Percentiles rank a stretch among this genome's conserved stretches.
Evolutionary conservation across 208 protist species (phyloP).

Genomic region (Leishmania mexicana): DNA sequence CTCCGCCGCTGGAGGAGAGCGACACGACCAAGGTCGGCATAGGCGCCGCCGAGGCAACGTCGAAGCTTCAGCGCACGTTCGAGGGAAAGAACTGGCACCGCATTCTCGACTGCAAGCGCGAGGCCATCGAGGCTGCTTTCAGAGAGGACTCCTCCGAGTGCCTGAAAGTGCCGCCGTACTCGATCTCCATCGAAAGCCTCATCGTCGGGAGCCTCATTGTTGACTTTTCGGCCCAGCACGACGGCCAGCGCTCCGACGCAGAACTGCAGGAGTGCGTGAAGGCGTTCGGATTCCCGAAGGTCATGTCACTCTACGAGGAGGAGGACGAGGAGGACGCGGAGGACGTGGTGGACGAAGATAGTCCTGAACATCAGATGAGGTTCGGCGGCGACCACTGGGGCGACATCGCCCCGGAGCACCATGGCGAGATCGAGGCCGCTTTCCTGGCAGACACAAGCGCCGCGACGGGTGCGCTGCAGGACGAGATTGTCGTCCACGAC

Average conservation of each 20-base stretch:
- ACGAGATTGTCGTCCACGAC: constrained; percentile 42
- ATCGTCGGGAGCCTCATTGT: constrained; percentile 55
- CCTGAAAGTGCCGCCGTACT: constrained; percentile 46
- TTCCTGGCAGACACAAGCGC: constrained; percentile 58
- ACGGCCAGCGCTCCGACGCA: constrained; percentile 35
- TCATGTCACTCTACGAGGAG: constrained; percentile 63
- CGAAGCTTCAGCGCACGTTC: constrained; percentile 42
- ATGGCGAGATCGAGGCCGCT: constrained; percentile 42
- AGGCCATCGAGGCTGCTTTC: constrained; percentile 66
- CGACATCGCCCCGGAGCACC: constrained; percentile 37
- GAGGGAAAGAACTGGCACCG: constrained; percentile 66
- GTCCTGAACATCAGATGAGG: constrained; percentile 50
- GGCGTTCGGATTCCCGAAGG: constrained; percentile 44
- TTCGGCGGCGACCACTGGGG: constrained; percentile 60
- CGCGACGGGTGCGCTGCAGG: constrained; percentile 32
- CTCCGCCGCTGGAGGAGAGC: constrained; percentile 10
- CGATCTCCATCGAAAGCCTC: constrained; percentile 57
- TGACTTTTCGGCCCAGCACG: constrained; percentile 55
- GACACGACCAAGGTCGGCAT: background rate
- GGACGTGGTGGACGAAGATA: constrained; percentile 6
- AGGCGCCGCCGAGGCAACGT: constrained; percentile 20
- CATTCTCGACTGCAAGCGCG: constrained; percentile 63
- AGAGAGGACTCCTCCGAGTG: constrained; percentile 63
- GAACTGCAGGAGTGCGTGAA: constrained; percentile 46
- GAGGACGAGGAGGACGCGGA: constrained; percentile 53